Percentiles rank a stretch among this genome's conserved stretches.
Evolutionary conservation across 805 yeast genomes (phyloP).

Genomic region (Barnettozyma pratensis): DNA sequence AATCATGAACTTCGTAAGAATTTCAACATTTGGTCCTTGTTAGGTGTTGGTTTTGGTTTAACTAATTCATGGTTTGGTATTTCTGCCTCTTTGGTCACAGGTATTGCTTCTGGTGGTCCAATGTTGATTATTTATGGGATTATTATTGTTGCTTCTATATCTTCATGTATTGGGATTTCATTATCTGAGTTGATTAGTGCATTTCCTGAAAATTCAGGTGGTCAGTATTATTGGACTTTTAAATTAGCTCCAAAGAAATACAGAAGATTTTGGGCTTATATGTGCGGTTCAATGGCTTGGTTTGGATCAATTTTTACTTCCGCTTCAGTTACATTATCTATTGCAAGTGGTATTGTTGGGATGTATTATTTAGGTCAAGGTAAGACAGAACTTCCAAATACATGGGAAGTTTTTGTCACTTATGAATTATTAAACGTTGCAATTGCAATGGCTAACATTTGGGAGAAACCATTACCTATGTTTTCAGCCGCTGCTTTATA

Average conservation of each 20-base stretch:
- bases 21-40: slow-evolving; percentile 41
- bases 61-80: slow-evolving; percentile 62
- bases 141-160: slow-evolving; percentile 42
- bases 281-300: slow-evolving; percentile 60
- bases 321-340: slow-evolving; percentile 52
- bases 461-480: slow-evolving; percentile 46
- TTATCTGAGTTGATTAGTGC: slow-evolving; percentile 50
- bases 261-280: slow-evolving; percentile 38
- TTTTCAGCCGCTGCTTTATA: slow-evolving; percentile 46
- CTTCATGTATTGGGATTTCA: slow-evolving; percentile 43
- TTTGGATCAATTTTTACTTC: slow-evolving; percentile 58
- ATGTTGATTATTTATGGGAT: slow-evolving; percentile 53
- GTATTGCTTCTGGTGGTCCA: slow-evolving; percentile 56
- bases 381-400: slow-evolving; percentile 31
- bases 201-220: slow-evolving; percentile 50
- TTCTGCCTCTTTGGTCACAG: slow-evolving; percentile 49
- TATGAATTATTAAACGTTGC: slow-evolving; percentile 41
- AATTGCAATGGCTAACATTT: slow-evolving; percentile 42
- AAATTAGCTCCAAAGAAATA: slow-evolving; percentile 42
- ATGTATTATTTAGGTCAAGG: slow-evolving; percentile 35
- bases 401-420: slow-evolving; percentile 53
- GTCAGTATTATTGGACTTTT: slow-evolving; percentile 56
- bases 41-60: slow-evolving; percentile 57
- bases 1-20: slow-evolving; percentile 21
- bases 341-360: slow-evolving; percentile 49